Evolutionary conservation across 1,284 basidiomycete species (phyloP).

Genomic region (Paramarasmius palmivorus): DNA sequence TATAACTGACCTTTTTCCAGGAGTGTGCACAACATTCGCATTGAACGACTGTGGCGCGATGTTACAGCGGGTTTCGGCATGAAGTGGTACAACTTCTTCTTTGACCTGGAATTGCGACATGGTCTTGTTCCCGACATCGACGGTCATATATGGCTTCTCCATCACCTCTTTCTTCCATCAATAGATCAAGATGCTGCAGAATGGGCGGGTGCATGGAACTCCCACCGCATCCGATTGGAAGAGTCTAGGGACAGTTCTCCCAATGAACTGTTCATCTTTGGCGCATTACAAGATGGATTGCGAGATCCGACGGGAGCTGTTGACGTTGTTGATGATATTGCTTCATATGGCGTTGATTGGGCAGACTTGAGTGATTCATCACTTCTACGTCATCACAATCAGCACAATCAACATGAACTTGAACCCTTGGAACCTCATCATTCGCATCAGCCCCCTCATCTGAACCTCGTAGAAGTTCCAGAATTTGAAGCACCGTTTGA

Average conservation of each 20-base stretch:
- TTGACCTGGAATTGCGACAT: not conserved
- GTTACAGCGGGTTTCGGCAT: not conserved
- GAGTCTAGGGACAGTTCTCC: not conserved
- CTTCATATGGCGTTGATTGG: conserved; percentile 7
- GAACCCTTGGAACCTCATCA: not conserved
- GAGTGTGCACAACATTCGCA: conserved; percentile 7
- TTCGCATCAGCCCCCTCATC: conserved; percentile 3
- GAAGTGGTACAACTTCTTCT: conserved; percentile 4
- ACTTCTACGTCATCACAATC: conserved; percentile 5
- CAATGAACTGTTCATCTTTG: not conserved
- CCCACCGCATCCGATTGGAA: not conserved
- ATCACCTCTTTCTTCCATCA: not conserved
- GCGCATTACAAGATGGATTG: not conserved
- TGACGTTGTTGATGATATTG: not conserved
- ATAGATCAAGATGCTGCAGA: not conserved
- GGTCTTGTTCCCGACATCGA: not conserved
- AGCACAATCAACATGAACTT: not conserved
- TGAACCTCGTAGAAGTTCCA: conserved; percentile 5
- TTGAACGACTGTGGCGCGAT: conserved; percentile 8
- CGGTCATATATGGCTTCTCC: conserved; percentile 6
- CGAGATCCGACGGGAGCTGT: not conserved
- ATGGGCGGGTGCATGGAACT: not conserved
- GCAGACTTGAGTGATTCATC: not conserved
- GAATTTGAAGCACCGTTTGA: conserved; percentile 7
- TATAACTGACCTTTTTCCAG: too few relatives aligned